These are phyloP conservation scores for Picea sitchensis DNA, from an alignment of 75 land plant species.

Conservation along the genomic window DNA sequence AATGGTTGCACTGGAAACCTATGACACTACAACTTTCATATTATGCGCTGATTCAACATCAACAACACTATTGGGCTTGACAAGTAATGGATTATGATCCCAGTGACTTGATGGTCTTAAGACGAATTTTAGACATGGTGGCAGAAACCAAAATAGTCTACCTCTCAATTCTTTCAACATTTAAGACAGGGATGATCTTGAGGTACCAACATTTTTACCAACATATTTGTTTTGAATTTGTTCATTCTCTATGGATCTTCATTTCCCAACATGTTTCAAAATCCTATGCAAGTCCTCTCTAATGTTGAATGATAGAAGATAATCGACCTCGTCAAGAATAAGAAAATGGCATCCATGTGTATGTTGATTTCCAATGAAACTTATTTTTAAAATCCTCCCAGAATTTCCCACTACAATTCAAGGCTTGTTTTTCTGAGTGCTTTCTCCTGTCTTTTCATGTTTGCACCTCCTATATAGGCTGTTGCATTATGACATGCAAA, in stretches of 20 bases:
- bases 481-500: constrained; percentile 46
- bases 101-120: constrained; percentile 80
- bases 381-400: constrained; percentile 89
- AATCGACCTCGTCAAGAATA: constrained; percentile 91
- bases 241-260: constrained; percentile 23
- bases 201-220: constrained; percentile 2
- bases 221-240: constrained; percentile 1
- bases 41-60: constrained; percentile 49
- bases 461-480: constrained; percentile 92
- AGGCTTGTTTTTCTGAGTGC: constrained; percentile 86
- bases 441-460: constrained; percentile 78
- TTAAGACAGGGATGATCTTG: not conserved
- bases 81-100: constrained; percentile 75
- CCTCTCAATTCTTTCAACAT: constrained; percentile 29
- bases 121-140: constrained; percentile 80
- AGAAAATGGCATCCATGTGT: constrained; percentile 91
- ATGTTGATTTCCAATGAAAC: constrained; percentile 84
- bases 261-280: constrained; percentile 85
- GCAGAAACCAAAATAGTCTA: constrained; percentile 91
- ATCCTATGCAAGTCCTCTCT: constrained; percentile 85
- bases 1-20: constrained; percentile 24
- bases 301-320: constrained; percentile 77
- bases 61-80: constrained; percentile 53
- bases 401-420: constrained; percentile 91
- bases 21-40: constrained; percentile 7